Evolutionary conservation across 1,284 basidiomycete species (phyloP).

Genomic region (Rhodotorula sp.): DNA sequence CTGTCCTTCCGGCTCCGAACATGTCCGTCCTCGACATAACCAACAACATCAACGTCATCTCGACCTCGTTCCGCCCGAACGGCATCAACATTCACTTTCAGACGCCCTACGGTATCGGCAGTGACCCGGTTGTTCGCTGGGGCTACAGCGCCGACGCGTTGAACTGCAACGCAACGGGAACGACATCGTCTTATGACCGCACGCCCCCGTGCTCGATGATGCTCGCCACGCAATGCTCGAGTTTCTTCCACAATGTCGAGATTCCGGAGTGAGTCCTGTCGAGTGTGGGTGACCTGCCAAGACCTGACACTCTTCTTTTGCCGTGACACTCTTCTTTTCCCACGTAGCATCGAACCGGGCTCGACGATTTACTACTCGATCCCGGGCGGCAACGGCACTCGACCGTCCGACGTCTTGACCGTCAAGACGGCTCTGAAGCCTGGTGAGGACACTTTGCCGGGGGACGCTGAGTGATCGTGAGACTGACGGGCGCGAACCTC

Average conservation of each 20-base stretch:
- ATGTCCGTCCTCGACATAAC: conserved; percentile 26
- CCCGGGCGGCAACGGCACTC: conserved; percentile 46
- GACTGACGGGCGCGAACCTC: too few species aligned
- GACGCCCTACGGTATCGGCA: conserved; percentile 45
- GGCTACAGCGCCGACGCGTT: conserved; percentile 36
- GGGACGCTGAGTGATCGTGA: too few species aligned
- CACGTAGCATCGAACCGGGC: conserved; percentile 22
- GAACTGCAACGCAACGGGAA: conserved; percentile 30
- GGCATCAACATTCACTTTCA: conserved; percentile 47
- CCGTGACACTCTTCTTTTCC: neutral
- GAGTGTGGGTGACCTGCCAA: too few species aligned
- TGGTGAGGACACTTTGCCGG: too few species aligned
- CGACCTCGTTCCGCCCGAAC: conserved; percentile 38
- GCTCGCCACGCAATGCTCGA: conserved; percentile 44
- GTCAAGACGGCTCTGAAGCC: conserved; percentile 40
- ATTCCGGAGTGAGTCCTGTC: conserved; percentile 18
- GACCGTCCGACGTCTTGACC: conserved; percentile 37
- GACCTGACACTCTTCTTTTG: neutral
- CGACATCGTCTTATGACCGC: conserved; percentile 42
- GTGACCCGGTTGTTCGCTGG: conserved; percentile 38
- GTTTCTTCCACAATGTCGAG: conserved; percentile 46
- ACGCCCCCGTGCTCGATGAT: conserved; percentile 44
- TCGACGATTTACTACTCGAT: conserved; percentile 45
- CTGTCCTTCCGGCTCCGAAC: conserved; percentile 27
- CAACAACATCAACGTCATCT: conserved; percentile 48